These are phyloP conservation scores for Astrephomene gubernaculifera DNA, from an alignment of 139 green algal species.

Conservation along the genomic window DNA sequence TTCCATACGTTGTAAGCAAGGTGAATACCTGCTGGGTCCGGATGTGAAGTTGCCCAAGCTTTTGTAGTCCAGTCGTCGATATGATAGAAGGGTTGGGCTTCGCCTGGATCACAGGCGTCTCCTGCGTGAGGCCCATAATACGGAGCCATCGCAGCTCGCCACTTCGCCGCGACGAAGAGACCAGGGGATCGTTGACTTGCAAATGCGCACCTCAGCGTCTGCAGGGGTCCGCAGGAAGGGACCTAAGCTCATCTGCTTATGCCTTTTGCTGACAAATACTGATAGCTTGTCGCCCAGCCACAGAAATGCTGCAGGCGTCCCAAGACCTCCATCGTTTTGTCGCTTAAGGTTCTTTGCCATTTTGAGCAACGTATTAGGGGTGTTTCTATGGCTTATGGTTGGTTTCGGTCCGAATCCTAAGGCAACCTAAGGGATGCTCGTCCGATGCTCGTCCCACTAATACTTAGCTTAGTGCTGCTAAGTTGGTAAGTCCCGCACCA, in stretches of 20 bases:
- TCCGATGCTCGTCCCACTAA: too few relatives aligned
- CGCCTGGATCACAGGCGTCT: slow-evolving; percentile 3
- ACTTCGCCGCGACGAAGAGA: background rate
- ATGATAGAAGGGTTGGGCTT: background rate
- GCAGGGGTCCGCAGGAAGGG: slow-evolving; percentile 20
- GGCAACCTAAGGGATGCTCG: too few relatives aligned
- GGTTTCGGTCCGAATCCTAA: too few relatives aligned
- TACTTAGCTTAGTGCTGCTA: too few relatives aligned
- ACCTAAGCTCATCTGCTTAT: slow-evolving; percentile 27
- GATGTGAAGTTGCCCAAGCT: slow-evolving; percentile 6
- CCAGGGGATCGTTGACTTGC: slow-evolving; percentile 2
- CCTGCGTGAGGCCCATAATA: slow-evolving; percentile 1
- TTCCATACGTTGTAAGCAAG: background rate
- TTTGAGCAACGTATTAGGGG: too few relatives aligned
- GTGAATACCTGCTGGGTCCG: slow-evolving; percentile 6
- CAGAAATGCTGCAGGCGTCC: background rate
- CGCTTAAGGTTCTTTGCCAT: slow-evolving; percentile 29
- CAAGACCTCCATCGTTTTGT: slow-evolving; percentile 5
- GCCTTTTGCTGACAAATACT: slow-evolving; percentile 1
- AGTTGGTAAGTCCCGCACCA: too few relatives aligned
- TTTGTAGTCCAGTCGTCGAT: background rate
- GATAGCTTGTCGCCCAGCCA: background rate
- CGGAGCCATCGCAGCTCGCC: background rate
- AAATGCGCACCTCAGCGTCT: slow-evolving; percentile 1
- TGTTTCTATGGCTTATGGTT: too few relatives aligned